phyloP scores from a whole-genome alignment of 2,329 filamentous ascomycete species.

The Colletotrichum sp. region DNA sequence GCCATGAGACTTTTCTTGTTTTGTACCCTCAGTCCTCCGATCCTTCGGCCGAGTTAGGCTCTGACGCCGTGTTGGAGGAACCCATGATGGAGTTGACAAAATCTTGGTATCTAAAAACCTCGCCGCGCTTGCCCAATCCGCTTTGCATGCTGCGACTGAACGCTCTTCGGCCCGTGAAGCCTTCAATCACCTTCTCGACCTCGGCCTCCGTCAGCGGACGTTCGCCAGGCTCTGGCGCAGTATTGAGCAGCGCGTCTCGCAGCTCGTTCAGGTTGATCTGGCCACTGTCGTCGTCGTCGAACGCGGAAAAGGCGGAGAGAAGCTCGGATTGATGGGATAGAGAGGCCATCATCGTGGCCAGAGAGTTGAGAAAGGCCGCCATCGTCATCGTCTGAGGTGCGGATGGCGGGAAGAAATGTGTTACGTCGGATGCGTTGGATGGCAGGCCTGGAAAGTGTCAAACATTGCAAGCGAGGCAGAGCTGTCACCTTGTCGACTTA shows the following conservation, averaged over 20 bases:
- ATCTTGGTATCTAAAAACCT: slow-evolving; percentile 93
- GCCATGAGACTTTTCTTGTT: background rate
- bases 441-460: slow-evolving; percentile 66
- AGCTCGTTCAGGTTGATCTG: slow-evolving; percentile 87
- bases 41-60: slow-evolving; percentile 29
- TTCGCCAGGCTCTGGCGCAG: slow-evolving; percentile 76
- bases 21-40: slow-evolving; percentile 19
- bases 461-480: background rate
- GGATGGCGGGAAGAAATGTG: slow-evolving; percentile 80
- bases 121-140: slow-evolving; percentile 70
- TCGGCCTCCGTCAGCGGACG: slow-evolving; percentile 70
- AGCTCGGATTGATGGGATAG: slow-evolving; percentile 83
- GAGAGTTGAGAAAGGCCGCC: slow-evolving; percentile 81
- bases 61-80: slow-evolving; percentile 44
- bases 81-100: slow-evolving; percentile 78
- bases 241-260: slow-evolving; percentile 81
- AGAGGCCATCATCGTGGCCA: slow-evolving; percentile 75
- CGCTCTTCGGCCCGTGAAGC: slow-evolving; percentile 82
- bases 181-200: slow-evolving; percentile 85
- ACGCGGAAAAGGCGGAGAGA: slow-evolving; percentile 88
- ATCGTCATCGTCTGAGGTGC: slow-evolving; percentile 78
- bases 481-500: slow-evolving; percentile 34
- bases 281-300: slow-evolving; percentile 94
- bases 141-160: slow-evolving; percentile 70
- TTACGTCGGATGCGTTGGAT: slow-evolving; percentile 71